These are phyloP conservation scores for Colletotrichum truncatum DNA, from an alignment of 2,329 filamentous ascomycete genomes.

Conservation along the genomic window DNA sequence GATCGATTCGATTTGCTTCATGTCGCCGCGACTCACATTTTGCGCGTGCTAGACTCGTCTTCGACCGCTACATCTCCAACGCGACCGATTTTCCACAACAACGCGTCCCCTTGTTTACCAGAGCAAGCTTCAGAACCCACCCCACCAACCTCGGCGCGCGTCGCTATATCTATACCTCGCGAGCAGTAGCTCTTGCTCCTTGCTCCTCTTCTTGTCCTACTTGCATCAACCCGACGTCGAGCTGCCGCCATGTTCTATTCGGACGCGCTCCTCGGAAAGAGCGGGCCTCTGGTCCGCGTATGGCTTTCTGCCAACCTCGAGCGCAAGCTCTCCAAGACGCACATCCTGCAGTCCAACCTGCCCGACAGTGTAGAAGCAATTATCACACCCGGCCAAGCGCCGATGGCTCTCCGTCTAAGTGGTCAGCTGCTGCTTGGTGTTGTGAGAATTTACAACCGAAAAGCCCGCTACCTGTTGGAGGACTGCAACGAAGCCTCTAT, in stretches of 20 bases:
- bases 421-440: slow-evolving; percentile 95
- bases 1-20: slow-evolving; percentile 27
- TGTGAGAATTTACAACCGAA: slow-evolving; percentile 96
- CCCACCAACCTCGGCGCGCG: slow-evolving; percentile 26
- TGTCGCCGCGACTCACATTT: slow-evolving; percentile 24
- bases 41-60: slow-evolving; percentile 24
- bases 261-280: slow-evolving; percentile 94
- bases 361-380: slow-evolving; percentile 95
- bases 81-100: slow-evolving; percentile 30
- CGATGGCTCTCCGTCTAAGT: slow-evolving; percentile 92
- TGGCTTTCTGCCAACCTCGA: slow-evolving; percentile 98
- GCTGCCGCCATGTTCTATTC: slow-evolving; percentile 89
- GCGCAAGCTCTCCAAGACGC: slow-evolving; percentile 97
- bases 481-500: slow-evolving; percentile 97
- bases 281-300: slow-evolving; percentile 94
- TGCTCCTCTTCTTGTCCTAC: background rate
- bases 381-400: slow-evolving; percentile 90
- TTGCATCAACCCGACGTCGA: background rate
- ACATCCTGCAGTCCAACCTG: slow-evolving; percentile 94
- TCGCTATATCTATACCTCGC: slow-evolving; percentile 23
- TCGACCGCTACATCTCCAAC: slow-evolving; percentile 25
- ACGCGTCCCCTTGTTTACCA: slow-evolving; percentile 37
- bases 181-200: slow-evolving; percentile 20
- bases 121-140: slow-evolving; percentile 17
- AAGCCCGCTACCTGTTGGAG: slow-evolving; percentile 94